Evolutionary conservation across 345 rosid genomes (phyloP).

Genomic region (Geranium rotundifolium): DNA sequence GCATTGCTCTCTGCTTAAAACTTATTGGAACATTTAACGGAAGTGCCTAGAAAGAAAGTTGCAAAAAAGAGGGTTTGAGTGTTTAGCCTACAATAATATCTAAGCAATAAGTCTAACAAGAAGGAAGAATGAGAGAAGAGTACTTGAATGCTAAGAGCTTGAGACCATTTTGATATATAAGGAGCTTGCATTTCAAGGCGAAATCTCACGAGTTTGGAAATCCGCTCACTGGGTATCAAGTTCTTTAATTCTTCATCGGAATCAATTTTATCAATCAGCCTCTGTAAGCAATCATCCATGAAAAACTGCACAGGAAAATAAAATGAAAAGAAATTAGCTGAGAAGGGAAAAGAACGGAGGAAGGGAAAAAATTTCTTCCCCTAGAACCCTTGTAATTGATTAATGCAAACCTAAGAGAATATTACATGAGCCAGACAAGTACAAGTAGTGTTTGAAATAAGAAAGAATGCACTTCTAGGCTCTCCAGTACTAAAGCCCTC

Average conservation of each 20-base stretch:
- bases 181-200: conserved; percentile 92
- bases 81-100: neutral
- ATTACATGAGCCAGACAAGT: neutral
- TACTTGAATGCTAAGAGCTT: conserved; percentile 93
- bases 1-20: conserved; percentile 79
- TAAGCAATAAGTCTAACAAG: conserved; percentile 1
- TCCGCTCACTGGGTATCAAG: conserved; percentile 53
- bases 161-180: conserved; percentile 87
- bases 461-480: neutral
- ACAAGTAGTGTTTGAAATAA: neutral
- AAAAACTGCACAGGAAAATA: conserved; percentile 42
- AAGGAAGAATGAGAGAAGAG: neutral
- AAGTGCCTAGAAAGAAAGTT: conserved; percentile 43
- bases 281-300: conserved; percentile 80
- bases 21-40: conserved; percentile 69
- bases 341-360: neutral
- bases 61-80: neutral
- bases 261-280: conserved; percentile 60
- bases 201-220: conserved; percentile 55
- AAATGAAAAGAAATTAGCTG: conserved; percentile 8
- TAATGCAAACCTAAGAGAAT: neutral
- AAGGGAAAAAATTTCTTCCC: neutral
- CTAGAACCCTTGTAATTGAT: neutral
- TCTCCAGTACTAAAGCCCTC: neutral
- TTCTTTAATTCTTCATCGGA: conserved; percentile 40